Evolutionary conservation across 192 early-diverging fungal genomes (phyloP).

Genomic region (Coemansia sp.): DNA sequence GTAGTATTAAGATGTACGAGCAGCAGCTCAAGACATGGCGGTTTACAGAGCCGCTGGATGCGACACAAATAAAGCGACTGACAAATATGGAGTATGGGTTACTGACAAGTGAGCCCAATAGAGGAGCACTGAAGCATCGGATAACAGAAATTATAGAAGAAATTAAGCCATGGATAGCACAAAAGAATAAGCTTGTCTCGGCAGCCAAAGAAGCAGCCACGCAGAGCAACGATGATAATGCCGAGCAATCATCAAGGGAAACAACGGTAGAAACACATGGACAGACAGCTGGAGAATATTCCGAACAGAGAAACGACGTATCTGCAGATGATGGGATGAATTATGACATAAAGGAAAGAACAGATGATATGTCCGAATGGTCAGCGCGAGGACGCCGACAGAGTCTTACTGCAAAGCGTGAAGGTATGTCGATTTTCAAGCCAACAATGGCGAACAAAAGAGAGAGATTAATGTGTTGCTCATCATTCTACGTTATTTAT

Average conservation of each 20-base stretch:
- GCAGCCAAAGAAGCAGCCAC: neutral
- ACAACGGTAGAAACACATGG: neutral
- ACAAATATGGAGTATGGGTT: conserved; percentile 30
- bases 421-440: conserved; percentile 6
- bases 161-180: conserved; percentile 31
- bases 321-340: neutral
- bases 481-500: neutral
- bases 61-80: conserved; percentile 29
- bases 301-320: neutral
- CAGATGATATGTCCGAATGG: neutral
- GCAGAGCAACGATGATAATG: neutral
- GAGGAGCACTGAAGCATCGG: conserved; percentile 3
- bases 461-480: neutral
- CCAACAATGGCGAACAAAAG: neutral
- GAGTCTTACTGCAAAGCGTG: conserved; percentile 22
- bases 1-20: conserved; percentile 30
- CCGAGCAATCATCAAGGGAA: neutral
- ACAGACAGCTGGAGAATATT: neutral
- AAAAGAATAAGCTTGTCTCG: conserved; percentile 21
- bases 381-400: conserved; percentile 8
- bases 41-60: conserved; percentile 43
- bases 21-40: conserved; percentile 11
- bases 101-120: neutral
- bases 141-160: conserved; percentile 10
- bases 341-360: neutral